Evolutionary conservation across 129 eudicot genomes (phyloP), one percentile per base, ranked within the genome.

Genomic region (Mikania micrantha): DNA sequence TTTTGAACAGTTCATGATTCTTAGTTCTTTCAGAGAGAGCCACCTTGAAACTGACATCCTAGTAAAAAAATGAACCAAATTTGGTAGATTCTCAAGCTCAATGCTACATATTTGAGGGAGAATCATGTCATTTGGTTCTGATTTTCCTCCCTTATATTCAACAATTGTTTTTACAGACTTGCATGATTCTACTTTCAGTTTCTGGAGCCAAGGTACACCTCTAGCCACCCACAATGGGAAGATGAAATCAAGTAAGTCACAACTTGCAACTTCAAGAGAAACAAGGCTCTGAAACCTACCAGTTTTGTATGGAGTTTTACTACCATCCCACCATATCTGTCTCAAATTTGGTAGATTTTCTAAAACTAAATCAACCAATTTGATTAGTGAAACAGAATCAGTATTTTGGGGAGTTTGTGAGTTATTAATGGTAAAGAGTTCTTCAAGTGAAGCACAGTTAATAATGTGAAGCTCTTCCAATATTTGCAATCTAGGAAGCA

Each of bases 1-100:
- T 60, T 67, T 73, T 35, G 57, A 53, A 49, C 83, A 74, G 32
- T 69, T 69, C 49, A 61, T 35, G 21, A 74, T 69, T 52, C 79
- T 44, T 61, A 79, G 59, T 36, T 79, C 76, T 74, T 48, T 79
- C 69, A 79, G 36, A 39, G 77, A 79, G 6, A 61, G 34, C 83
- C 83, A 79, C 49, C 61, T 74, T 69, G 74, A 42, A 6, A 39
- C 64, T 41, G 64, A 41, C 48, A 35, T 64, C 66, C 64, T 38
- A 22, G 64, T 35, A 64, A 79, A 74, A 57, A 74, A 68, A 39
- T 45, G 25, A 15, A 53, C 54, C 58, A 79, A 29, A 54, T 63
- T 74, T 79, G 83, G 83, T 45, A 79, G 73, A 74, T 79, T 74
- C 65, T 79, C 80, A 29, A 79, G 83, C 71, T 79, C 72, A 31